Evolutionary conservation across 345 rosid genomes (phyloP).

Genomic region (Balakata baccata): DNA sequence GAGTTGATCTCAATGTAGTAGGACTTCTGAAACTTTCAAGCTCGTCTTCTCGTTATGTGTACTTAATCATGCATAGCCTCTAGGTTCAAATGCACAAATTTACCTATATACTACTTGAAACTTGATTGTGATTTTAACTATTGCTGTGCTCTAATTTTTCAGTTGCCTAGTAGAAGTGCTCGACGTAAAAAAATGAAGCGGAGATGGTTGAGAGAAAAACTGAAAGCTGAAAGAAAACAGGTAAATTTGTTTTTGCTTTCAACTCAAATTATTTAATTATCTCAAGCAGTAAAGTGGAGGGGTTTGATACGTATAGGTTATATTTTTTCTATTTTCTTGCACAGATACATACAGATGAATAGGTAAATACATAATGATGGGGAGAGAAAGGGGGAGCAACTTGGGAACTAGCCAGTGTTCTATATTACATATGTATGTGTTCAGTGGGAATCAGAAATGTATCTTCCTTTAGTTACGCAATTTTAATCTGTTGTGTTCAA

Average conservation of each 20-base stretch:
- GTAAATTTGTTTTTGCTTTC: conserved; percentile 29
- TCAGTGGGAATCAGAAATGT: conserved; percentile 7
- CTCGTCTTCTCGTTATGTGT: neutral
- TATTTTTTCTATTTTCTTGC: neutral
- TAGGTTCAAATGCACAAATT: neutral
- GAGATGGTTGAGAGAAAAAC: conserved; percentile 65
- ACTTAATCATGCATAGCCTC: neutral
- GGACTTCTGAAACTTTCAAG: neutral
- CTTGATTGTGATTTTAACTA: conserved; percentile 1
- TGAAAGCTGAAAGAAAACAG: conserved; percentile 57
- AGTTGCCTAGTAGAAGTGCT: conserved; percentile 88
- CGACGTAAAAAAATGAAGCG: conserved; percentile 88
- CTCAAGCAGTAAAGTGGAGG: neutral
- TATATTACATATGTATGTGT: neutral
- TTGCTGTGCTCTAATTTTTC: conserved; percentile 17
- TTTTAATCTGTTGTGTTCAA: conserved; percentile 3
- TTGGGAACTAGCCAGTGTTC: neutral
- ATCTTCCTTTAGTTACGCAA: neutral
- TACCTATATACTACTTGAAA: neutral
- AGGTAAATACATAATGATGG: neutral
- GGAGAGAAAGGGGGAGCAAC: neutral
- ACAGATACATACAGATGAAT: neutral
- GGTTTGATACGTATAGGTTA: neutral
- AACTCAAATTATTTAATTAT: neutral
- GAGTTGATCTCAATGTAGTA: neutral